These are phyloP conservation scores for Thuidium tamariscinum DNA, from an alignment of 225 moss, liverwort and hornwort genomes.

Conservation along the genomic window DNA sequence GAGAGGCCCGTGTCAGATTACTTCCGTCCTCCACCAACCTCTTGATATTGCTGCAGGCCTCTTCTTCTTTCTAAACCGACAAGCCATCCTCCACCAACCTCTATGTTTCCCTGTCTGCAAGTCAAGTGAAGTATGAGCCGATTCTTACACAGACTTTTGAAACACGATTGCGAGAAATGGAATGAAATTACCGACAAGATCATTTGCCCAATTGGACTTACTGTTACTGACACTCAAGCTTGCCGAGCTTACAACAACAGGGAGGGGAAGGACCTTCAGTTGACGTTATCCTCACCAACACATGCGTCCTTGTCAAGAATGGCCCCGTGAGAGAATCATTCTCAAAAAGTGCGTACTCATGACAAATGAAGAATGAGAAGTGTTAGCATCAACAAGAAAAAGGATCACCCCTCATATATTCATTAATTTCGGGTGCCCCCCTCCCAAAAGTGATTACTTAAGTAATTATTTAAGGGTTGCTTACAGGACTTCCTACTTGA, in stretches of 20 bases:
- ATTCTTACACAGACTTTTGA: not conserved
- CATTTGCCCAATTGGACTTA: not conserved
- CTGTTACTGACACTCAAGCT: not conserved
- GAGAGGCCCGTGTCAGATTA: slow-evolving; percentile 30
- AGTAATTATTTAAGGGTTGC: too few species aligned
- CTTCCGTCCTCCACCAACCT: slow-evolving; percentile 12
- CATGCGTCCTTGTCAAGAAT: slow-evolving; percentile 38
- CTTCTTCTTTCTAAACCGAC: slow-evolving; percentile 32
- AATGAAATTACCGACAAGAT: not conserved
- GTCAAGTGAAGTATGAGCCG: not conserved
- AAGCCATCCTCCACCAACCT: slow-evolving; percentile 35
- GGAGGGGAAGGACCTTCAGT: not conserved
- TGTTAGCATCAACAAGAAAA: not conserved
- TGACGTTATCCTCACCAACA: slow-evolving; percentile 29
- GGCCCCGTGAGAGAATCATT: not conserved
- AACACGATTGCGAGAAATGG: not conserved
- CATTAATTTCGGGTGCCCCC: not conserved
- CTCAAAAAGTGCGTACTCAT: not conserved
- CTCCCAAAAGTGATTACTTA: not conserved
- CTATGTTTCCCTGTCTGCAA: slow-evolving; percentile 35
- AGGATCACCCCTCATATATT: too few species aligned
- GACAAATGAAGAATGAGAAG: not conserved
- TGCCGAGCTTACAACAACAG: not conserved
- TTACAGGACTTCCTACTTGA: not conserved
- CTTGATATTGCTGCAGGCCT: slow-evolving; percentile 15